Evolutionary conservation across 2,329 filamentous ascomycete genomes (phyloP).

Genomic region (Basipetospora chlamydospora): DNA sequence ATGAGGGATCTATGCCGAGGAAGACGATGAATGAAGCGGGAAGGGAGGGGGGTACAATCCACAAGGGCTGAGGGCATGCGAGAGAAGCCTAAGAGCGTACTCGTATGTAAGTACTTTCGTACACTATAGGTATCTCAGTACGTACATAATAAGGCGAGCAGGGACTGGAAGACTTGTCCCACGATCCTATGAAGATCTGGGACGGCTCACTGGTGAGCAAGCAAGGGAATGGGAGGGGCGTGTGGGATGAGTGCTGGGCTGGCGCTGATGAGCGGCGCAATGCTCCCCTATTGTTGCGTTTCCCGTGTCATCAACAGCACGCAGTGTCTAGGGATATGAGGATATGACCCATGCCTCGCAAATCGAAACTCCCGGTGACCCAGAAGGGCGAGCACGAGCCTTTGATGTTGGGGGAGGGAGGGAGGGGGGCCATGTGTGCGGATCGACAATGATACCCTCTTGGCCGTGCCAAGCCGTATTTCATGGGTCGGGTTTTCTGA

Average conservation of each 20-base stretch:
- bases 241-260: background rate
- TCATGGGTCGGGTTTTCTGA: conserved; percentile 1
- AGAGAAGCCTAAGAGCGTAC: background rate
- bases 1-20: background rate
- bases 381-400: conserved; percentile 2
- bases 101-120: too few relatives aligned
- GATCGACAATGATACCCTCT: too few relatives aligned
- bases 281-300: conserved; percentile 4
- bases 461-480: too few relatives aligned
- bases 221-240: too few relatives aligned
- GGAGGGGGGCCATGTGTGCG: background rate
- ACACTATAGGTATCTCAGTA: too few relatives aligned
- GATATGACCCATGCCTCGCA: conserved; percentile 1
- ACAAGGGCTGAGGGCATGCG: background rate
- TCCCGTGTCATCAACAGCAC: conserved; percentile 4
- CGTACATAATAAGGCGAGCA: background rate
- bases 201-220: too few relatives aligned
- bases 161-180: too few relatives aligned
- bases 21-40: background rate
- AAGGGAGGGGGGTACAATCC: background rate
- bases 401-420: background rate
- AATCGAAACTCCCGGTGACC: conserved; percentile 2
- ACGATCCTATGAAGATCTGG: background rate
- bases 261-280: background rate
- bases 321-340: background rate